Conservation (phyloP, 371 early-diverging fungal genomes). For the Haplosporangium sp. region DNA sequence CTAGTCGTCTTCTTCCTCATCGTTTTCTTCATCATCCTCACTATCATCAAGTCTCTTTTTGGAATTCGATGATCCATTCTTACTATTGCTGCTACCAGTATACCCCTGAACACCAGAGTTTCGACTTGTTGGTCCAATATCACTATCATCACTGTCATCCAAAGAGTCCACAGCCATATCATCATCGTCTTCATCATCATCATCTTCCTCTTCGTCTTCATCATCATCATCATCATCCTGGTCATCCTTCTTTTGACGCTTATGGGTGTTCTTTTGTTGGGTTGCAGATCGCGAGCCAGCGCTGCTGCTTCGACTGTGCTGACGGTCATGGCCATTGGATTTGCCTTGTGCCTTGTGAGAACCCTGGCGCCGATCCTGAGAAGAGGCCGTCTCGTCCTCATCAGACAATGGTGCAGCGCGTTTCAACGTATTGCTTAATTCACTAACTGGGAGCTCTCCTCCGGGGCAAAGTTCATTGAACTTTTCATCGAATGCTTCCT, state of each 20-base stretch:
- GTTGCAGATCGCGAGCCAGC: slow-evolving; percentile 39
- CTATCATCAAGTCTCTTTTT: slow-evolving; percentile 27
- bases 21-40: slow-evolving; percentile 48
- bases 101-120: slow-evolving; percentile 10
- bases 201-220: slow-evolving; percentile 55
- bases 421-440: slow-evolving; percentile 35
- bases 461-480: slow-evolving; percentile 61
- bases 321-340: slow-evolving; percentile 43
- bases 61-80: slow-evolving; percentile 21
- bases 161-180: slow-evolving; percentile 47
- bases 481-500: slow-evolving; percentile 60
- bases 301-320: slow-evolving; percentile 52
- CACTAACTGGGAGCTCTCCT: slow-evolving; percentile 50
- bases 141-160: slow-evolving; percentile 58
- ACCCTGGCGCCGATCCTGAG: slow-evolving; percentile 34
- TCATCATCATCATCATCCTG: slow-evolving; percentile 56
- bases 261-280: slow-evolving; percentile 50
- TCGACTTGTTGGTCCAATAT: slow-evolving; percentile 42
- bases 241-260: slow-evolving; percentile 55
- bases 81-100: slow-evolving; percentile 12
- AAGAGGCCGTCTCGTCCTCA: slow-evolving; percentile 42
- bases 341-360: slow-evolving; percentile 23
- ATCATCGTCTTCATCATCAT: slow-evolving; percentile 49
- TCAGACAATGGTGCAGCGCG: slow-evolving; percentile 51
- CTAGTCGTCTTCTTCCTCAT: slow-evolving; percentile 46